Evolutionary conservation across 129 eudicot species (phyloP), one percentile per base, ranked within the genome.

Genomic region (Flaveria linearis): DNA sequence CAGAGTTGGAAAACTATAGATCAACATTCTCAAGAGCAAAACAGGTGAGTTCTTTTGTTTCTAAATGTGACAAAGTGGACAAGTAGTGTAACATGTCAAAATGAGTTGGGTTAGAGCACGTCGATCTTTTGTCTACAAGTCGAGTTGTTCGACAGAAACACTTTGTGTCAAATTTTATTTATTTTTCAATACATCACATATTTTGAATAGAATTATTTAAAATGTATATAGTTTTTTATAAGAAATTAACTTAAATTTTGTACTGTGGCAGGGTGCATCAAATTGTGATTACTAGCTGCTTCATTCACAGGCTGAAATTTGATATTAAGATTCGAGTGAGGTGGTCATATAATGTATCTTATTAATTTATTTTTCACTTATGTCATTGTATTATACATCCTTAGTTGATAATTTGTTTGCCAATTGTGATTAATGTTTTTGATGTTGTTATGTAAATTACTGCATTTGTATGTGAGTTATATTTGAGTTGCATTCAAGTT

Each of bases 1-100:
- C 92, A 9, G 95, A 89, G 80, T 69, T 86, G 74, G 83, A 82
- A 68, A 69, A 80, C 41, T 51, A 81, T 26, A 79, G 81, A 7
- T 14, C 45, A 20, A 28, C 69, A 57, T n/a, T 14, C 22, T 1
- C 41, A 55, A 2, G 12, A 53, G 30, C 20, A 51, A 22, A 56
- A 67, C 75, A 69, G 7, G 63, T 82, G 73, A 76, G 64, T 28
- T 46, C 20, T 47, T 5, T 47, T 46, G 57, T 63, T 47, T 15
- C 56, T 58, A 16, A 3, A 20, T 23, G 15, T 52, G 22, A 20
- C 58, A 16, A 52, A 52, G 6, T 15, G 23, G 58, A 52, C 61
- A n/a, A n/a, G n/a, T n/a, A n/a, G n/a, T n/a, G n/a, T n/a, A n/a
- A n/a, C n/a, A n/a, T n/a, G n/a, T n/a, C n/a, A n/a, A n/a, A n/a